These are phyloP conservation scores for Ogataea trehaloabstinens DNA, from an alignment of 805 yeast genomes.

Conservation along the genomic window DNA sequence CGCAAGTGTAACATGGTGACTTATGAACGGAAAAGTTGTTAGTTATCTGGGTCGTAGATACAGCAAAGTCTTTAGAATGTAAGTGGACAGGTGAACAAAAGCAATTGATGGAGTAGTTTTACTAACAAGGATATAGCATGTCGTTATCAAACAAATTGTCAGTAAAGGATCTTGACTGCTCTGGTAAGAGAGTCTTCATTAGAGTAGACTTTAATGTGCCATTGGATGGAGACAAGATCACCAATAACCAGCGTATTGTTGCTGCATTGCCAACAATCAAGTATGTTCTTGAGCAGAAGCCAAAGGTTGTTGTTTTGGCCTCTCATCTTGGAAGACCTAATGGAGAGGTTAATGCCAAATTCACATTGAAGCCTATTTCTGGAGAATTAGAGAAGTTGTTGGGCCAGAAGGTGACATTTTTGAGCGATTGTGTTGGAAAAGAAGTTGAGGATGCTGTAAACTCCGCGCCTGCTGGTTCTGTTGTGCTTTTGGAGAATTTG, in stretches of 20 bases:
- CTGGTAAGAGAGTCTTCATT: conserved; percentile 95
- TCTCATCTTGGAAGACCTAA: conserved; percentile 99
- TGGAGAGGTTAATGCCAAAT: conserved; percentile 83
- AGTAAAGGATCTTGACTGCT: conserved; percentile 83
- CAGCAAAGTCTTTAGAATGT: background rate
- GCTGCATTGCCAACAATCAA: conserved; percentile 99
- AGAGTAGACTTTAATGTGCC: conserved; percentile 97
- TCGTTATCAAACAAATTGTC: conserved; percentile 92
- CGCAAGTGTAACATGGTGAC: background rate
- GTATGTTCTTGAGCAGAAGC: conserved; percentile 87
- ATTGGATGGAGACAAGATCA: conserved; percentile 92
- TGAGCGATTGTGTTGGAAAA: conserved; percentile 88
- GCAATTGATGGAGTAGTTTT: too few relatives aligned
- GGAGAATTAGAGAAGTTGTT: conserved; percentile 80
- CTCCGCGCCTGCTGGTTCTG: conserved; percentile 72
- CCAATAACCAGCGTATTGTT: conserved; percentile 99
- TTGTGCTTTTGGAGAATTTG: conserved; percentile 92
- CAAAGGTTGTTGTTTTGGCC: conserved; percentile 89
- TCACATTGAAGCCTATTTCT: conserved; percentile 91
- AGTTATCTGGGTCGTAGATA: background rate
- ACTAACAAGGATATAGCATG: too few relatives aligned
- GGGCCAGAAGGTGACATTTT: conserved; percentile 72
- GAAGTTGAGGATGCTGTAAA: conserved; percentile 82
- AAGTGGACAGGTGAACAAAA: too few relatives aligned
- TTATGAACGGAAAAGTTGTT: background rate